These are phyloP conservation scores for Cladochytrium replicatum DNA, from an alignment of 192 early-diverging fungal genomes.

Conservation along the genomic window DNA sequence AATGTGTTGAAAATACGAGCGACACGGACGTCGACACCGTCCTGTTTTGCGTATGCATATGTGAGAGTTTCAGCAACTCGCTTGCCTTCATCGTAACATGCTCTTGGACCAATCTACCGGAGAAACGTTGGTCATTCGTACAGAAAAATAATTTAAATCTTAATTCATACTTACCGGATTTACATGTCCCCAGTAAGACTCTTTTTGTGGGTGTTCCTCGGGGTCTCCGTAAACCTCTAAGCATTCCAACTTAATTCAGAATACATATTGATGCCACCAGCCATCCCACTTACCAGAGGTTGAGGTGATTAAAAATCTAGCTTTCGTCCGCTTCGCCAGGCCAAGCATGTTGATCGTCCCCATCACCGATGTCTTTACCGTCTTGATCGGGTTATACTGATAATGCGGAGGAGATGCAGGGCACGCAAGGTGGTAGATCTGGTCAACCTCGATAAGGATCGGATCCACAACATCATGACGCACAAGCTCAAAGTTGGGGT, in stretches of 20 bases:
- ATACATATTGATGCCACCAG: not conserved
- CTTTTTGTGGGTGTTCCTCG: slow-evolving; percentile 72
- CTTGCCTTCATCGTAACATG: slow-evolving; percentile 84
- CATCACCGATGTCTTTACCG: slow-evolving; percentile 74
- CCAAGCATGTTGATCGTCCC: slow-evolving; percentile 84
- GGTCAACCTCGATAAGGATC: slow-evolving; percentile 71
- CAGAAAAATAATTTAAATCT: not conserved
- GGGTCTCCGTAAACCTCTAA: slow-evolving; percentile 82
- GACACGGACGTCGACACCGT: slow-evolving; percentile 65
- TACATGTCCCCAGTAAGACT: slow-evolving; percentile 65
- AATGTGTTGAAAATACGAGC: slow-evolving; percentile 64
- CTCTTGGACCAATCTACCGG: slow-evolving; percentile 62
- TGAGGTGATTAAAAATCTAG: slow-evolving; percentile 64
- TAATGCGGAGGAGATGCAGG: slow-evolving; percentile 82
- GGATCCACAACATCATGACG: slow-evolving; percentile 74
- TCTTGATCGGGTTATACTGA: slow-evolving; percentile 78
- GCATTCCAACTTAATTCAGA: slow-evolving; percentile 1
- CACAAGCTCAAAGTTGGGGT: slow-evolving; percentile 71
- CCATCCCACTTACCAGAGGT: slow-evolving; percentile 52
- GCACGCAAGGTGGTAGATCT: slow-evolving; percentile 79
- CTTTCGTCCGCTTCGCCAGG: slow-evolving; percentile 69
- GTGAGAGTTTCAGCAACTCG: slow-evolving; percentile 75
- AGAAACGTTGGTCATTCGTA: not conserved
- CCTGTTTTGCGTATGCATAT: slow-evolving; percentile 66
- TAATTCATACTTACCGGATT: slow-evolving; percentile 18